Conservation (phyloP, 83 land plant species). For the Picea mariana region DNA sequence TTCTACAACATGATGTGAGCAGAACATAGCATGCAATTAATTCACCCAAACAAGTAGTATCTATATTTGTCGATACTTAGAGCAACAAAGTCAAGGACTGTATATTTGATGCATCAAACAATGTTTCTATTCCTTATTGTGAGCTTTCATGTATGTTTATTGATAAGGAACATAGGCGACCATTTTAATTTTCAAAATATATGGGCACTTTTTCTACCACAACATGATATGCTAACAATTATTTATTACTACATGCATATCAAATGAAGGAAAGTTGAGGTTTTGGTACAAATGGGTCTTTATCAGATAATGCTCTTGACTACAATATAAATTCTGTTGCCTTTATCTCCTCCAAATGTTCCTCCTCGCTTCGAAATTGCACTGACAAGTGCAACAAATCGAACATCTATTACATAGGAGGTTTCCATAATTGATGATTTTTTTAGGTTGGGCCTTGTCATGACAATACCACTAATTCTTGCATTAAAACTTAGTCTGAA, state of each 20-base stretch:
- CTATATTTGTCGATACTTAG: constrained; percentile 94
- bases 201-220: constrained; percentile 55
- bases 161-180: constrained; percentile 90
- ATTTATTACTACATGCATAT: constrained; percentile 74
- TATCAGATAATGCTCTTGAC: constrained; percentile 69
- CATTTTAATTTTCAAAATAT: constrained; percentile 87
- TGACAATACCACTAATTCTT: constrained; percentile 41
- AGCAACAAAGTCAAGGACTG: constrained; percentile 95
- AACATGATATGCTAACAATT: constrained; percentile 37
- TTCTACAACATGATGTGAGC: constrained; percentile 79
- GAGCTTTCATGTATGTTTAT: constrained; percentile 97
- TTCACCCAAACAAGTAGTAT: constrained; percentile 97
- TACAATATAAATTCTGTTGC: constrained; percentile 24
- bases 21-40: constrained; percentile 84
- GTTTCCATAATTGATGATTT: constrained; percentile 85
- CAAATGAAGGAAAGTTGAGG: constrained; percentile 71
- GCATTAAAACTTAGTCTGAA: constrained; percentile 70
- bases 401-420: constrained; percentile 15
- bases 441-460: constrained; percentile 62
- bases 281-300: constrained; percentile 47
- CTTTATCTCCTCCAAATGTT: constrained; percentile 23
- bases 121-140: constrained; percentile 86
- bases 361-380: constrained; percentile 24
- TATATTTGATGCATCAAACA: constrained; percentile 97
- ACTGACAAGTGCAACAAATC: constrained; percentile 17